These are phyloP conservation scores for Aspergillus olivimuriae DNA, from an alignment of 495 filamentous ascomycete species.

Conservation along the genomic window DNA sequence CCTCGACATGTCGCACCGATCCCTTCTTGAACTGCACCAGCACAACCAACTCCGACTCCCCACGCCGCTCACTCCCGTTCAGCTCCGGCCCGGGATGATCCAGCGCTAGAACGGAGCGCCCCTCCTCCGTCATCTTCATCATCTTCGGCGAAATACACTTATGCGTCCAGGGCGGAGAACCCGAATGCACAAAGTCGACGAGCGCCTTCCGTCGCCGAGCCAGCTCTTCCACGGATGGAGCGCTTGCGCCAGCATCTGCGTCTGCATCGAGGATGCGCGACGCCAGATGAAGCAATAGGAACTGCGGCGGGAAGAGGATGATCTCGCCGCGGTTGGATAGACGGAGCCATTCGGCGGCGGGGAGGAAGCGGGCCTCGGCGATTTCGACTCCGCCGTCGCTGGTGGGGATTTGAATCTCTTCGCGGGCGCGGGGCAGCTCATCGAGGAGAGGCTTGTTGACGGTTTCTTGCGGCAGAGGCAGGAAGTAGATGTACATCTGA, in stretches of 20 bases:
- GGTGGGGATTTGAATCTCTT: slow-evolving; percentile 53
- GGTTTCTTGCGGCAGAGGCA: slow-evolving; percentile 56
- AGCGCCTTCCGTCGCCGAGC: slow-evolving; percentile 49
- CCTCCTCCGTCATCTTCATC: slow-evolving; percentile 50
- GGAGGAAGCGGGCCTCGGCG: slow-evolving; percentile 71
- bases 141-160: slow-evolving; percentile 70
- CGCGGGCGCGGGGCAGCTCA: slow-evolving; percentile 25
- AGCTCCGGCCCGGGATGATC: slow-evolving; percentile 69
- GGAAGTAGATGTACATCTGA: slow-evolving; percentile 93
- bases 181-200: slow-evolving; percentile 48
- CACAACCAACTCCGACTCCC: slow-evolving; percentile 69
- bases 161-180: slow-evolving; percentile 62
- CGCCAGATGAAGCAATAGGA: slow-evolving; percentile 65
- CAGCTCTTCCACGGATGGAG: slow-evolving; percentile 31
- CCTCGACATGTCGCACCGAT: slow-evolving; percentile 47
- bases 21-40: slow-evolving; percentile 58
- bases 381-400: slow-evolving; percentile 83
- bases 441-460: slow-evolving; percentile 24
- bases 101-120: slow-evolving; percentile 57
- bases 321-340: slow-evolving; percentile 57
- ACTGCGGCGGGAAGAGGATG: slow-evolving; percentile 86
- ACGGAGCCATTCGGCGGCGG: slow-evolving; percentile 60
- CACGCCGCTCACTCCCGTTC: slow-evolving; percentile 51
- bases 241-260: slow-evolving; percentile 24
- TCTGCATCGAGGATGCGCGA: slow-evolving; percentile 51